A percentile compares a stretch with the other conserved stretches of the same genome.
phyloP scores from a whole-genome alignment of 2,329 filamentous ascomycete species.

The Fusarium lyarnte region DNA sequence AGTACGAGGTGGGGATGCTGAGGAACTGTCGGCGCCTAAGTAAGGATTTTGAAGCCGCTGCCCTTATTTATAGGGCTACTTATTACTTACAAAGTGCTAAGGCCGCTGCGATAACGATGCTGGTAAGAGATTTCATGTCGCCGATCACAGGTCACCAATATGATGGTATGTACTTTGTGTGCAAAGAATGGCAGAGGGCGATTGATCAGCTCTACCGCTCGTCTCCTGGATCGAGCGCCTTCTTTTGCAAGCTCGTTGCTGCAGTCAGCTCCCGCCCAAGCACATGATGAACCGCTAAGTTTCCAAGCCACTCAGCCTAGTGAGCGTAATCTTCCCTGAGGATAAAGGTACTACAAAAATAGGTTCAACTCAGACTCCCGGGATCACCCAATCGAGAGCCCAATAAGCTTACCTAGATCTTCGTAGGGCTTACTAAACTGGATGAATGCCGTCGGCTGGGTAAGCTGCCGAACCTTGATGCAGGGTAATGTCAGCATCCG shows the following conservation, averaged over 20 bases:
- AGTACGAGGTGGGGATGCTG: not conserved
- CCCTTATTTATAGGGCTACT: accelerated
- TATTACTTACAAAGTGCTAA: not conserved
- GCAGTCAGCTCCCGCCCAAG: not conserved
- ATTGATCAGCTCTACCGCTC: not conserved
- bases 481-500: not conserved
- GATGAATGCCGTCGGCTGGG: accelerated
- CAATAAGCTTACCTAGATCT: accelerated
- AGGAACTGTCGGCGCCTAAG: not conserved
- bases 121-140: not conserved
- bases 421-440: not conserved
- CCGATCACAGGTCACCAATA: not conserved
- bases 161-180: accelerated
- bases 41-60: not conserved
- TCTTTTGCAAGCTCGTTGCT: not conserved
- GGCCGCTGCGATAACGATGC: not conserved
- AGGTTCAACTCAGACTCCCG: not conserved
- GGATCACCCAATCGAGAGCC: not conserved
- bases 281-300: not conserved
- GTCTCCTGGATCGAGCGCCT: not conserved
- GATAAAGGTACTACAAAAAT: not conserved
- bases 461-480: not conserved
- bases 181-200: accelerated
- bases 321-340: not conserved
- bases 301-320: not conserved